These are phyloP conservation scores for Mrakia frigida DNA, from an alignment of 768 basidiomycete species.

Conservation along the genomic window DNA sequence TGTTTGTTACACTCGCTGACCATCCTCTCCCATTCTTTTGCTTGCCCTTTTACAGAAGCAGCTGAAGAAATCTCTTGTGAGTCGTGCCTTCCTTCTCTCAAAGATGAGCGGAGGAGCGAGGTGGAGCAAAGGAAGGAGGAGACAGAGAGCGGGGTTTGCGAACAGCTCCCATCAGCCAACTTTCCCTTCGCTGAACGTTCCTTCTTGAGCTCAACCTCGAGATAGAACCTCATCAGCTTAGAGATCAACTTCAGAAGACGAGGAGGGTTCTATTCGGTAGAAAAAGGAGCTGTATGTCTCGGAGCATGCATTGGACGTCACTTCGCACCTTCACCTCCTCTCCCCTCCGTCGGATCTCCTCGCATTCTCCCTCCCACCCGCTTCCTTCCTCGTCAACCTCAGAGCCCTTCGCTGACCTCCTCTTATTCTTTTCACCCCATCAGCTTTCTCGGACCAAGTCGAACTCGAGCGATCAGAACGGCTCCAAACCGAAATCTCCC, in stretches of 20 bases:
- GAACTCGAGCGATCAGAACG: conserved; percentile 14
- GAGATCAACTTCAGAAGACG: neutral
- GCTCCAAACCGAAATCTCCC: conserved; percentile 3
- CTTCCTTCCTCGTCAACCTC: neutral
- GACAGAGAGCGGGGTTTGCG: no score
- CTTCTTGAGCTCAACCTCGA: neutral
- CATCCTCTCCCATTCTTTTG: no score
- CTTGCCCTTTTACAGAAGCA: conserved; percentile 42
- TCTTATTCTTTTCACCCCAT: neutral
- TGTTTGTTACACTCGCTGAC: neutral
- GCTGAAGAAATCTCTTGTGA: conserved; percentile 38
- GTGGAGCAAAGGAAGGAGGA: no score
- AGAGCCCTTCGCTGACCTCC: neutral
- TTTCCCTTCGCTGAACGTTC: neutral
- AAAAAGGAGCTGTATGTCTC: neutral
- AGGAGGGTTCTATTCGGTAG: neutral
- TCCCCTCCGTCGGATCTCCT: conserved; percentile 13
- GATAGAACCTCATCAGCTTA: neutral
- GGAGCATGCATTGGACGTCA: neutral
- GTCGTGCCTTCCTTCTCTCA: neutral
- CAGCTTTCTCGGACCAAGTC: conserved; percentile 31
- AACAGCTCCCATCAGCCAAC: no score
- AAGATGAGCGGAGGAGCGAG: no score
- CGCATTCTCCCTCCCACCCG: neutral
- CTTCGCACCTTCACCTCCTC: neutral